A percentile compares a stretch with the other conserved stretches of the same genome.
Conservation (phyloP, 306 rosid genomes). For the Dryas drummondii region DNA sequence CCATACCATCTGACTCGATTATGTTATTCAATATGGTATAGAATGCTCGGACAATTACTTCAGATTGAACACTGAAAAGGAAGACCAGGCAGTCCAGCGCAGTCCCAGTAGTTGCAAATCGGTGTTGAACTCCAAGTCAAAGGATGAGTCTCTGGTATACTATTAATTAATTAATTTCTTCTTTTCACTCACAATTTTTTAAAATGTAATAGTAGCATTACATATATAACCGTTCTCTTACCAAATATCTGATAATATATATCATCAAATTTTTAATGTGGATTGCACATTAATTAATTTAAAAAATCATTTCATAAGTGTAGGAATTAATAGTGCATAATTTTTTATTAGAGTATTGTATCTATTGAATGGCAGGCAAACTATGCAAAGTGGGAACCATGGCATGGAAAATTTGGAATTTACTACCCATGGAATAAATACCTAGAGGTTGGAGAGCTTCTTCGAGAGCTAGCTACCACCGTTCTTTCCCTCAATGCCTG, state of each 20-base stretch:
- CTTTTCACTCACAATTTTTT: not conserved
- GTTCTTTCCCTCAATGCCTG: constrained; percentile 47
- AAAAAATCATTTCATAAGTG: too few relatives aligned
- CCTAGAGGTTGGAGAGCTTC: constrained; percentile 62
- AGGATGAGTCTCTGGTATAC: constrained; percentile 69
- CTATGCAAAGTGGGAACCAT: constrained; percentile 96
- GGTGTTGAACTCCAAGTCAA: constrained; percentile 63
- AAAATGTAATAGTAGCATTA: too few relatives aligned
- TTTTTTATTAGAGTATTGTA: not conserved
- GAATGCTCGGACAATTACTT: constrained; percentile 63
- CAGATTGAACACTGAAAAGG: constrained; percentile 33
- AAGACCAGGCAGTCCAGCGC: constrained; percentile 23
- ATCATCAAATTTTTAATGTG: too few relatives aligned
- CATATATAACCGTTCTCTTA: too few relatives aligned
- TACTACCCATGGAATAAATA: constrained; percentile 81
- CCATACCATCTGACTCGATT: not conserved
- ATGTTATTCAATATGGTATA: constrained; percentile 12
- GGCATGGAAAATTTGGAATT: constrained; percentile 94
- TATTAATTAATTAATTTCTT: too few relatives aligned
- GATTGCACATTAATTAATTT: too few relatives aligned
- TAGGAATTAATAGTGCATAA: too few relatives aligned
- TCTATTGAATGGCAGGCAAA: constrained; percentile 48
- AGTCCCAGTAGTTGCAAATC: constrained; percentile 46
- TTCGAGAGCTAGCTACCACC: constrained; percentile 66
- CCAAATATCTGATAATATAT: too few relatives aligned